phyloP scores from a whole-genome alignment of 345 rosid species.

The Gossypium stocksii region DNA sequence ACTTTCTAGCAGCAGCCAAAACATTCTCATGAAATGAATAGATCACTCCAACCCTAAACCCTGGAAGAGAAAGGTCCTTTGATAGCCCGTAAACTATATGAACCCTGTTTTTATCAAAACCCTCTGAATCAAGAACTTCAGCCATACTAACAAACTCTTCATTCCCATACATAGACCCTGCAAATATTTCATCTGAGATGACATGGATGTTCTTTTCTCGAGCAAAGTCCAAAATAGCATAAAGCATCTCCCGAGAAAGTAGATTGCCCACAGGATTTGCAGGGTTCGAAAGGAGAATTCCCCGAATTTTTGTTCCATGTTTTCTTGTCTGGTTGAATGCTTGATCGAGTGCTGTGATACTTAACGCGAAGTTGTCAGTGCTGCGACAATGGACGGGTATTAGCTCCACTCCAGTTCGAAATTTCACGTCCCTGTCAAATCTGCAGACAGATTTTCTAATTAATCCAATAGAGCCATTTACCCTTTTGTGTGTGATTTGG shows the following conservation, averaged over 20 bases:
- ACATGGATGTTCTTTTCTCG: slow-evolving; percentile 78
- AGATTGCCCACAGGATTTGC: slow-evolving; percentile 86
- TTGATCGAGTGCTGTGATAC: slow-evolving; percentile 69
- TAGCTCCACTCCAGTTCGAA: slow-evolving; percentile 78
- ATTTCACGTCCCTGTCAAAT: slow-evolving; percentile 76
- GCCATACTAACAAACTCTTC: slow-evolving; percentile 83
- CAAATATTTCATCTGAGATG: slow-evolving; percentile 83
- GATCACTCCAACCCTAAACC: slow-evolving; percentile 78
- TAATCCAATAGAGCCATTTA: neutral
- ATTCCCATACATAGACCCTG: slow-evolving; percentile 65
- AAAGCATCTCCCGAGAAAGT: slow-evolving; percentile 55
- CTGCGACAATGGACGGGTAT: slow-evolving; percentile 89
- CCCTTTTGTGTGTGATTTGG: neutral
- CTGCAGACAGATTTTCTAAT: slow-evolving; percentile 43
- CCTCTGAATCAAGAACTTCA: slow-evolving; percentile 55
- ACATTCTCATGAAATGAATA: slow-evolving; percentile 68
- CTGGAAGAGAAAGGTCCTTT: slow-evolving; percentile 81
- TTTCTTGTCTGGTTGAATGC: slow-evolving; percentile 81
- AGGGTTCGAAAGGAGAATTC: slow-evolving; percentile 78
- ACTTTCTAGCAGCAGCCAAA: slow-evolving; percentile 57
- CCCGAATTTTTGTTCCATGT: slow-evolving; percentile 65
- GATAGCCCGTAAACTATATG: slow-evolving; percentile 85
- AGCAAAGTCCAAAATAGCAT: slow-evolving; percentile 56
- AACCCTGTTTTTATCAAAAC: slow-evolving; percentile 69
- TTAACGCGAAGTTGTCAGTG: slow-evolving; percentile 59